Base-by-base conservation (phyloP, 768 basidiomycete genomes). In the Agrocybe praecox region DNA sequence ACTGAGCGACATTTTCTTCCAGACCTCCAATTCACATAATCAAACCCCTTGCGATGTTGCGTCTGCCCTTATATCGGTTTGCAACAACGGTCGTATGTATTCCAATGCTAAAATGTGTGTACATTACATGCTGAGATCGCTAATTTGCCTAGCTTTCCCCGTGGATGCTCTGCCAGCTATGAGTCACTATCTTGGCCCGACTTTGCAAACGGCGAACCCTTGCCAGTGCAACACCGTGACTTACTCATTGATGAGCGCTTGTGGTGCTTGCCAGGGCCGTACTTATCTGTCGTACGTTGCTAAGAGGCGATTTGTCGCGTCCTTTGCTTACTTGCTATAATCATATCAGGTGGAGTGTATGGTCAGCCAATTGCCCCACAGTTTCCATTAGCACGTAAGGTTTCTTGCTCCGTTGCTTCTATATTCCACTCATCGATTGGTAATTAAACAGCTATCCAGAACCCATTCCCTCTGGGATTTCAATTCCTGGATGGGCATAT, bases 401-500 rank as follows among this genome's bases (percentile, higher is more conserved):
- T 32, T 53, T 23, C 40, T 24, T 46, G 12, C n/a, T 14, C 1
- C 24, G 23, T 6, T 15, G 19, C 14, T 33, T 43, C 43, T 23
- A 19, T 36, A 12, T 17, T 29, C 5, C 22, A 19, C 44, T 32
- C 11, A 55, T 53, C 29, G 22, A 51, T 24, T 9, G 26, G 4
- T 23, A 2, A 42, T 45, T 42, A 22, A 22, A 42, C n/a, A 83
- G 83, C n/a, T 86, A 72, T 58, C 80, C 83, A 0, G 50, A 70
- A 14, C 62, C 68, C n/a, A 68, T 88, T 47, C 86, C 87, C 2
- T 56, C 62, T 0, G 79, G 77, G 9, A 74, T 81, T 1, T 69
- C 73, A 11, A 75, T 88, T 18, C 87, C 86, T 9, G 78, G 77
- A 11, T 89, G 87, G 87, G 86, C 86, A 12, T 89, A 80, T 57